phyloP scores from a whole-genome alignment of 192 early-diverging fungal genomes.

The Coemansia sp. region DNA sequence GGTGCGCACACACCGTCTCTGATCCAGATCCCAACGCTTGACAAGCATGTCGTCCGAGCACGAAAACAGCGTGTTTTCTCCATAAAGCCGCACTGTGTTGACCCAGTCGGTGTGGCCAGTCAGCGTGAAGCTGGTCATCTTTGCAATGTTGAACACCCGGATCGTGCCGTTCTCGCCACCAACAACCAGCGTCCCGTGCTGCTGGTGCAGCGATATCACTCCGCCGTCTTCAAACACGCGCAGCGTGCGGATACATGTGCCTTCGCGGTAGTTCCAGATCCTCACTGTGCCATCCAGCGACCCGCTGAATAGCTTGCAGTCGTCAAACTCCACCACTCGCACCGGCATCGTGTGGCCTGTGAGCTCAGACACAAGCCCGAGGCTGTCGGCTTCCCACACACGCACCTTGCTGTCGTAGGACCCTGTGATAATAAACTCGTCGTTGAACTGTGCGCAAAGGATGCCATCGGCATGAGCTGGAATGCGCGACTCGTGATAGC shows the following conservation, averaged over 20 bases:
- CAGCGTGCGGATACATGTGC: constrained; percentile 83
- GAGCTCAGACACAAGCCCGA: constrained; percentile 74
- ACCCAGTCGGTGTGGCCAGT: constrained; percentile 90
- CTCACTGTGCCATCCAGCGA: constrained; percentile 90
- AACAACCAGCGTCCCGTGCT: constrained; percentile 73
- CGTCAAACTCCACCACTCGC: constrained; percentile 91
- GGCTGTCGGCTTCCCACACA: constrained; percentile 87
- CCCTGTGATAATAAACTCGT: constrained; percentile 80
- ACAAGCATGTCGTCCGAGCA: constrained; percentile 89
- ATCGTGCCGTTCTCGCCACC: constrained; percentile 86
- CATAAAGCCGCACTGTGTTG: constrained; percentile 82
- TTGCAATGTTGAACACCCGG: constrained; percentile 79
- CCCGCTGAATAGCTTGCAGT: constrained; percentile 88
- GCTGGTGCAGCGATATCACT: constrained; percentile 84
- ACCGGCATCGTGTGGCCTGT: constrained; percentile 87
- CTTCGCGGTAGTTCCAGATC: constrained; percentile 91
- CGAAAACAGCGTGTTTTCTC: constrained; percentile 68
- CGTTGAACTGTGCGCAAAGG: constrained; percentile 88
- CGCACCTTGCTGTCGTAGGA: constrained; percentile 86
- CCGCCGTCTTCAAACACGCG: constrained; percentile 61
- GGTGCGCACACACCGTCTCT: constrained; percentile 66
- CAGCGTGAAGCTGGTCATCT: constrained; percentile 62
- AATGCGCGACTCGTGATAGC: constrained; percentile 64
- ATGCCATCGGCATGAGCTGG: constrained; percentile 88
- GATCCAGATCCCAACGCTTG: constrained; percentile 81